Conservation (phyloP, 805 yeast species). For the Teunomyces aglyptinius region DNA sequence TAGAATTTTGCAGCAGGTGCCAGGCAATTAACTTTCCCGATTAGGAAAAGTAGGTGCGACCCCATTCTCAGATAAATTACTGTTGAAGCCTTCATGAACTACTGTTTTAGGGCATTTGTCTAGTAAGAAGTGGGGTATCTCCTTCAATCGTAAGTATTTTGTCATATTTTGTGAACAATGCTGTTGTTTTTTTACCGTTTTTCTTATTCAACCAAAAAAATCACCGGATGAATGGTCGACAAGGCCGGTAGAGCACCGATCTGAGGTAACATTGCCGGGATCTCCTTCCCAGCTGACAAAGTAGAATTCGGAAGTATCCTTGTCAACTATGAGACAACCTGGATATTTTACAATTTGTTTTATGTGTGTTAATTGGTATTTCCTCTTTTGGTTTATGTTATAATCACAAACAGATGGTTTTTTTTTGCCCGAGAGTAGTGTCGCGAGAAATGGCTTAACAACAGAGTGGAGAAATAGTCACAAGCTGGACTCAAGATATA, state of each 20-base stretch:
- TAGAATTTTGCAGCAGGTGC: conserved; percentile 7
- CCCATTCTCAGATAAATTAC: not conserved
- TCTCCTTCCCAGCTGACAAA: not conserved
- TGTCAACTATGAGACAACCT: not conserved
- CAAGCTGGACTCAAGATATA: not conserved
- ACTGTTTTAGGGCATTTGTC: not conserved
- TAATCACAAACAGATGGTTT: not conserved
- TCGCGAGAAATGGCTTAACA: not conserved
- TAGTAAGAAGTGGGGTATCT: conserved; percentile 1
- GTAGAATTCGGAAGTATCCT: not conserved
- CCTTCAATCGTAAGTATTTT: not conserved
- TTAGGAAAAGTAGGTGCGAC: conserved; percentile 7
- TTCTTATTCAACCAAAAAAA: not conserved
- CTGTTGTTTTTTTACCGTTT: not conserved
- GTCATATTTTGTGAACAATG: not conserved
- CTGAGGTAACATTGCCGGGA: not conserved
- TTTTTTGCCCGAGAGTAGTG: not conserved
- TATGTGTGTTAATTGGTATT: not conserved
- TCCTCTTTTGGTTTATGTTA: not conserved
- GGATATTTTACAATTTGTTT: not conserved
- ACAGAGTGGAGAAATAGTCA: not conserved
- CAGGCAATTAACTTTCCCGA: conserved; percentile 6
- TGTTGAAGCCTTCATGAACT: not conserved
- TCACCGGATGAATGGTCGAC: too few species aligned
- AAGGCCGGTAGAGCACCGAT: not conserved